Evolutionary conservation across 2,329 filamentous ascomycete genomes (phyloP).

Genomic region (Colletotrichum gigasporum): DNA sequence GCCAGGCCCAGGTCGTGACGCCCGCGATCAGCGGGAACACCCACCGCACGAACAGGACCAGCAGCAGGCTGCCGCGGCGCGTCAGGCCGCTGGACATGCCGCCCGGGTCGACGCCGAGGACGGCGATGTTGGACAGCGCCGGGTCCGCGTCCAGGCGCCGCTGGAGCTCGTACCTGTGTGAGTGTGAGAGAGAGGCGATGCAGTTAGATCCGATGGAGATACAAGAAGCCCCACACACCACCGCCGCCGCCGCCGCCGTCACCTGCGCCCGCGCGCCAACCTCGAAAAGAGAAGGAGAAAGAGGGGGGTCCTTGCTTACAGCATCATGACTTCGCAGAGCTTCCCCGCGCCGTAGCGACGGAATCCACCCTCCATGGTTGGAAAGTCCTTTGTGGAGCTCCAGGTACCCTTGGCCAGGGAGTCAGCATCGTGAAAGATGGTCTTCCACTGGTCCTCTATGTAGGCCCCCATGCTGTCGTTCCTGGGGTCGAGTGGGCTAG

Average conservation of each 20-base stretch:
- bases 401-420: slow-evolving; percentile 45
- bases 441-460: slow-evolving; percentile 35
- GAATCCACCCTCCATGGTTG: slow-evolving; percentile 37
- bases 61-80: slow-evolving; percentile 38
- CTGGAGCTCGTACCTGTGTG: slow-evolving; percentile 46
- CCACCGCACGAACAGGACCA: slow-evolving; percentile 36
- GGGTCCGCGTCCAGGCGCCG: slow-evolving; percentile 45
- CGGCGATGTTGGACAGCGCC: slow-evolving; percentile 42
- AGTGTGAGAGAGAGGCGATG: slow-evolving; percentile 10
- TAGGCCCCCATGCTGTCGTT: slow-evolving; percentile 32
- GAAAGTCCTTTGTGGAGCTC: slow-evolving; percentile 43
- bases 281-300: not conserved
- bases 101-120: slow-evolving; percentile 50
- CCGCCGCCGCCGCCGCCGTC: no score
- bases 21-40: slow-evolving; percentile 37
- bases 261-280: not conserved
- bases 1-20: slow-evolving; percentile 36
- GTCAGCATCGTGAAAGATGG: slow-evolving; percentile 41
- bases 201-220: not conserved
- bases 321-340: slow-evolving; percentile 48
- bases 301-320: slow-evolving; percentile 35
- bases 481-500: not conserved
- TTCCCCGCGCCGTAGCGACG: slow-evolving; percentile 51
- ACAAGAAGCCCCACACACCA: not conserved
- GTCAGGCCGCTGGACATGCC: slow-evolving; percentile 44